Conservation (phyloP, 257 asterid genomes). For the Catharanthus roseus region DNA sequence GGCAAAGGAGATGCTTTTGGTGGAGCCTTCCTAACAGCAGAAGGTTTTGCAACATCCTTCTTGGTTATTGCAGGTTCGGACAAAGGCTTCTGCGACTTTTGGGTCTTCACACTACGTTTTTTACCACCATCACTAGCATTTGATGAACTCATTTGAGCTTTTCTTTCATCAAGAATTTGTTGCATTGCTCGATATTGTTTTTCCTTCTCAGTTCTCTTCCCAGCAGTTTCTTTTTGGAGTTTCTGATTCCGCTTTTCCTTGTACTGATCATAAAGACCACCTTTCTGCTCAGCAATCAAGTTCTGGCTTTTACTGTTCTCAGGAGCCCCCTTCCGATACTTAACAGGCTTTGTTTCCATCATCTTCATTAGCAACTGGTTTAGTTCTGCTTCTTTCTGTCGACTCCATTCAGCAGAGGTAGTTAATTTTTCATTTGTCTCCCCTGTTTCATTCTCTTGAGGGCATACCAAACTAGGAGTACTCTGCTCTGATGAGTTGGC, state of each 20-base stretch:
- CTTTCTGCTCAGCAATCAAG: constrained; percentile 49
- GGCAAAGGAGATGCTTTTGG: constrained; percentile 61
- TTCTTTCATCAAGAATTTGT: constrained; percentile 51
- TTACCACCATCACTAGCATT: constrained; percentile 43
- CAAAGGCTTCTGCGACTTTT: constrained; percentile 44
- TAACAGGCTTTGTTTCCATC: constrained; percentile 84
- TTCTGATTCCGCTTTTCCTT: constrained; percentile 77
- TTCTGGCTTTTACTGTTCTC: constrained; percentile 50
- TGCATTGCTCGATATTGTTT: constrained; percentile 44
- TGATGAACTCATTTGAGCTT: constrained; percentile 39
- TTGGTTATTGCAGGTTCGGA: constrained; percentile 51
- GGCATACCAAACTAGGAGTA: constrained; percentile 22
- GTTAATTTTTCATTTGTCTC: constrained; percentile 39
- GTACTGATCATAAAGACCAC: constrained; percentile 58
- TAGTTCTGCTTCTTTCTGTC: constrained; percentile 86
- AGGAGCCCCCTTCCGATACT: constrained; percentile 35
- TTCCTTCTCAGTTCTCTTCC: constrained; percentile 51
- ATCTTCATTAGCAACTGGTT: constrained; percentile 76
- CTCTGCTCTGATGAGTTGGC: constrained; percentile 32
- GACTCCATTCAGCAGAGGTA: constrained; percentile 82
- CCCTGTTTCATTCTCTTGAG: constrained; percentile 39
- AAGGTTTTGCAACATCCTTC: constrained; percentile 44
- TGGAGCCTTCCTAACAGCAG: constrained; percentile 52
- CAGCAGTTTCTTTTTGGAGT: constrained; percentile 52
- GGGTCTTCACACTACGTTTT: constrained; percentile 44